A percentile compares a stretch with the other conserved stretches of the same genome.
phyloP scores from a whole-genome alignment of 1,284 basidiomycete species.

The Clitocybe nebularis region DNA sequence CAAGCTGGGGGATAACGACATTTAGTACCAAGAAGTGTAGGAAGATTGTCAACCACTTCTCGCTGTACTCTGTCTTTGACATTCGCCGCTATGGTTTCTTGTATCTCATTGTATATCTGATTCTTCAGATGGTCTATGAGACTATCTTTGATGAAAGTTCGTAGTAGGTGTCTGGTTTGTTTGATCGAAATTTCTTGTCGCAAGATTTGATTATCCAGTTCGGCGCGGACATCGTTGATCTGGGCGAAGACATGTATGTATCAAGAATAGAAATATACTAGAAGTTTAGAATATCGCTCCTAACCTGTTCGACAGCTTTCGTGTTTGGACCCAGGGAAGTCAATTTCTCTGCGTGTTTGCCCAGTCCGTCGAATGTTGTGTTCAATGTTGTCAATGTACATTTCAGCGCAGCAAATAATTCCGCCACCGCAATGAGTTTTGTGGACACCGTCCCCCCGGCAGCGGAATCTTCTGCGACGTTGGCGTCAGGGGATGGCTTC shows the following conservation, averaged over 20 bases:
- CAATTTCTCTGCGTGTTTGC: slow-evolving; percentile 39
- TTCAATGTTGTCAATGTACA: slow-evolving; percentile 34
- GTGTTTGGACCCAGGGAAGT: slow-evolving; percentile 40
- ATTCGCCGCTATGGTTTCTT: slow-evolving; percentile 30
- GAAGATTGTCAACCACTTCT: too few relatives aligned
- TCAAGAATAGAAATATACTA: slow-evolving; percentile 2
- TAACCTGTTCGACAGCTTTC: slow-evolving; percentile 39
- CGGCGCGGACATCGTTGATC: slow-evolving; percentile 31
- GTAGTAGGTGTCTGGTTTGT: slow-evolving; percentile 29
- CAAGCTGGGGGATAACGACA: slow-evolving; percentile 31
- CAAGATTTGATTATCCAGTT: slow-evolving; percentile 34
- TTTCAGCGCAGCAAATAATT: slow-evolving; percentile 41
- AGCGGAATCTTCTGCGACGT: neutral
- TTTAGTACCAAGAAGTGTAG: too few relatives aligned
- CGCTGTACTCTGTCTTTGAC: slow-evolving; percentile 31
- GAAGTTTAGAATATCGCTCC: neutral
- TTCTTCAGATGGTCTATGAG: slow-evolving; percentile 34
- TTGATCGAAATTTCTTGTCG: slow-evolving; percentile 35
- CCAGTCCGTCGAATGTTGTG: slow-evolving; percentile 40
- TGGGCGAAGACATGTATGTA: too few relatives aligned
- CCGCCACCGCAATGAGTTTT: slow-evolving; percentile 37
- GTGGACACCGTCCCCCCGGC: slow-evolving; percentile 7
- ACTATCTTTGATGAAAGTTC: slow-evolving; percentile 34
- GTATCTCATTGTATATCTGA: slow-evolving; percentile 34
- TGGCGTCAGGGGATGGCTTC: too few relatives aligned